Evolutionary conservation across 2,329 filamentous ascomycete genomes (phyloP).

Genomic region (Harringtonia lauricola): DNA sequence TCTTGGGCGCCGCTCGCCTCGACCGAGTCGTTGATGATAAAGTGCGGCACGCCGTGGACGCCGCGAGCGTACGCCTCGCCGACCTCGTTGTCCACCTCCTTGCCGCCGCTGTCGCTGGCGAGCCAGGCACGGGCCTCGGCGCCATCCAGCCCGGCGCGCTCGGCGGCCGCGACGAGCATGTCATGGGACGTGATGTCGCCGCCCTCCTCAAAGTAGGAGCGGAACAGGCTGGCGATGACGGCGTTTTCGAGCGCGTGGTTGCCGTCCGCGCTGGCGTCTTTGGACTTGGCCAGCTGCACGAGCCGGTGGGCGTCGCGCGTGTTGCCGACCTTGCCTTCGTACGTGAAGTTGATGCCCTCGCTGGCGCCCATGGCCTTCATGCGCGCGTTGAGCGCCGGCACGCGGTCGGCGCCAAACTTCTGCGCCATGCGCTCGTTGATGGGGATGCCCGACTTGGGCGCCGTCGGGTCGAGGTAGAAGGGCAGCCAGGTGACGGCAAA

Average conservation of each 20-base stretch:
- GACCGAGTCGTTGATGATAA: conserved; percentile 57
- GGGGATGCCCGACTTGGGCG: conserved; percentile 33
- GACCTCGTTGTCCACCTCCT: conserved; percentile 46
- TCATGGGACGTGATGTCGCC: conserved; percentile 50
- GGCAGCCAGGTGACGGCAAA: conserved; percentile 68
- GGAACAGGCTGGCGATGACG: conserved; percentile 53
- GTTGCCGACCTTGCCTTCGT: conserved; percentile 60
- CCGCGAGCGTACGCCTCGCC: conserved; percentile 35
- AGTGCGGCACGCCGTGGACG: conserved; percentile 62
- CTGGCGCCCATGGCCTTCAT: conserved; percentile 46
- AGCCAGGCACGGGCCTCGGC: conserved; percentile 43
- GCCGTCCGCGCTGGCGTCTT: conserved; percentile 11
- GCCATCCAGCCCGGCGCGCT: conserved; percentile 40
- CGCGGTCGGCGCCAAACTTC: conserved; percentile 56
- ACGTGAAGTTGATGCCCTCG: conserved; percentile 65
- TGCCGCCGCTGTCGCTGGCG: conserved; percentile 39
- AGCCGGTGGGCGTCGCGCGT: conserved; percentile 72
- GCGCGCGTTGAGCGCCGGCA: conserved; percentile 13
- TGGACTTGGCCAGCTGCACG: conserved; percentile 54
- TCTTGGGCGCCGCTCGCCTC: conserved; percentile 65
- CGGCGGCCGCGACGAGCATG: conserved; percentile 39
- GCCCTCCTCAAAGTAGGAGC: conserved; percentile 53
- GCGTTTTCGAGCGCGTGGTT: conserved; percentile 17
- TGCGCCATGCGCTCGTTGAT: conserved; percentile 39
- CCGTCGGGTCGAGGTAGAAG: conserved; percentile 67